Evolutionary conservation across 495 filamentous ascomycete genomes (phyloP).

Genomic region (Neurospora sp.): DNA sequence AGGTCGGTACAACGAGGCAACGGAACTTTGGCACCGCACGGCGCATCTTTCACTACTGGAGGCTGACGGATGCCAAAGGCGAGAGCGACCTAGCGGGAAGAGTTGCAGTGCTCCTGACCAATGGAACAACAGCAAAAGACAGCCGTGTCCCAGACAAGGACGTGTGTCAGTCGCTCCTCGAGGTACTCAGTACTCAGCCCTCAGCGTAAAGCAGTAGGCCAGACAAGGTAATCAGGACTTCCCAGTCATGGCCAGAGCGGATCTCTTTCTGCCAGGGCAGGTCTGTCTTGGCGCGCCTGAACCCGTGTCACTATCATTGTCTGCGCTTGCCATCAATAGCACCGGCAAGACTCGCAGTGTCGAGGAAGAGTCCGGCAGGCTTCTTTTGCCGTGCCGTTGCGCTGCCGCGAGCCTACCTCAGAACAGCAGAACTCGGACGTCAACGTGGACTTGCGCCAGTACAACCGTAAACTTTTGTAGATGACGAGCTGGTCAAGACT

Average conservation of each 20-base stretch:
- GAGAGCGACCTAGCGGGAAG: not conserved
- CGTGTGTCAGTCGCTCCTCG: not conserved
- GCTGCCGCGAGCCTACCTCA: not conserved
- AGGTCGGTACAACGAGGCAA: not conserved
- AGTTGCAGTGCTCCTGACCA: not conserved
- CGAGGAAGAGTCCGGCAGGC: not conserved
- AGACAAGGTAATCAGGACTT: not conserved
- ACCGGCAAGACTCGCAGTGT: not conserved
- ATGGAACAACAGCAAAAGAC: not conserved
- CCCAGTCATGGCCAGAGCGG: not conserved
- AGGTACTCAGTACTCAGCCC: not conserved
- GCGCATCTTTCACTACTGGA: not conserved
- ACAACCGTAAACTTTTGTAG: not conserved
- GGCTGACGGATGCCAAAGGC: not conserved
- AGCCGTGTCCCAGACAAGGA: not conserved
- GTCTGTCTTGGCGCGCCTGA: not conserved
- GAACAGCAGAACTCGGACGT: not conserved
- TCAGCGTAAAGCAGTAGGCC: not conserved
- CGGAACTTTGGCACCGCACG: not conserved
- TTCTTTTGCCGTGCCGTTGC: not conserved
- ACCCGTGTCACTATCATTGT: not conserved
- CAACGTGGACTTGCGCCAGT: not conserved
- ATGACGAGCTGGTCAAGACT: not conserved
- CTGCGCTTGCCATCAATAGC: not conserved
- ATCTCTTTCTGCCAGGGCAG: not conserved